Base-by-base conservation (phyloP, 257 asterid species). In the Gentiana macrophylla region DNA sequence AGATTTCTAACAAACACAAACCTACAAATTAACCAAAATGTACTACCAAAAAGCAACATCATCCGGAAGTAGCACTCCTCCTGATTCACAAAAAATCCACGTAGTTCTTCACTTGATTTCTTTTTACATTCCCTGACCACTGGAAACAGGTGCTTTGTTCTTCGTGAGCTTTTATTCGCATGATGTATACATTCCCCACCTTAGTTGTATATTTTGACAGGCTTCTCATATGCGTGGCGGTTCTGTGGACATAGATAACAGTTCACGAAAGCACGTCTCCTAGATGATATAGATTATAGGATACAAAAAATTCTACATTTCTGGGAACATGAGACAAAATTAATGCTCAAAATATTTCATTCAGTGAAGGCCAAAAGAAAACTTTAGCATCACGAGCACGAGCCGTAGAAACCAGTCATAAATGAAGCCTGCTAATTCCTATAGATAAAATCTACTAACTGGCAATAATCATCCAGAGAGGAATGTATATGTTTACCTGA, bases 401-500 rank as follows among this genome's bases (percentile, higher is more conserved):
- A 24, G 24, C 24, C 24, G 24, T 24, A 24, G 24, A 24, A 24
- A 24, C 24, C 24, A 24, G 24, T 24, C 24, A 24, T 24, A 24
- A 24, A 24, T 24, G 24, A 24, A 24, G 24, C 11, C 46, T 41
- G 6, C 46, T 41, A 1, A 5, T 7, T 41, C 9, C 8, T 41
- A 41, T 41, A 24, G 24, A 41, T 5, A 41, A 41, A 41, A 41
- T 41, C 46, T 41, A 41, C 6, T 10, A 41, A 41, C 9, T 5
- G 2, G 46, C 9, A 41, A 10, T 10, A 41, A 41, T 24, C 24
- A 10, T 41, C 9, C 10, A 5, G 2, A 41, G 9, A 41, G 9
- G 38, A 15, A 38, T 15, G n/a, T 35, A 24, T 32, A 48, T 7
- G 6, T 32, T 32, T 63, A 83, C 99, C 94, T 88, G 95, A 77